Evolutionary conservation across 345 rosid genomes (phyloP).

Genomic region (Eucalyptus fibrosa): DNA sequence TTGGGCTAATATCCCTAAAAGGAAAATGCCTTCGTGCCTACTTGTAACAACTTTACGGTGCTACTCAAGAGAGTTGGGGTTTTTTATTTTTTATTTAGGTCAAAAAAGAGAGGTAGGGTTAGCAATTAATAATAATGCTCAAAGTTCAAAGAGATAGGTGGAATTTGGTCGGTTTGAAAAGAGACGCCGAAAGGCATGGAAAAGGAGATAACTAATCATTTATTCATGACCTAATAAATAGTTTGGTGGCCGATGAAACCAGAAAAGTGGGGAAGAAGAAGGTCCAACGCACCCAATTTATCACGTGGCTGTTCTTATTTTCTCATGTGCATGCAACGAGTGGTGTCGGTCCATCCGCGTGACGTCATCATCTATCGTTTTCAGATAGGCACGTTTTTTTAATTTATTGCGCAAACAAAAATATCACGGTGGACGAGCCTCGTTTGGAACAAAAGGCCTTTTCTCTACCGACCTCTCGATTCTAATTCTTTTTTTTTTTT

Average conservation of each 20-base stretch:
- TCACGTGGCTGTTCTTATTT: neutral
- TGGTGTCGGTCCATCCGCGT: neutral
- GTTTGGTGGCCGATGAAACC: neutral
- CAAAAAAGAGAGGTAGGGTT: neutral
- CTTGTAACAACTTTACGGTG: neutral
- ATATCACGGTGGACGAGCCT: neutral
- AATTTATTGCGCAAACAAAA: neutral
- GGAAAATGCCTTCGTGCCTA: neutral
- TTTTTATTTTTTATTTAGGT: neutral
- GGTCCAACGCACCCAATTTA: neutral
- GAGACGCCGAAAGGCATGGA: neutral
- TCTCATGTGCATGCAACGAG: neutral
- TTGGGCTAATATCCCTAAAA: neutral
- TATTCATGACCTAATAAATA: neutral
- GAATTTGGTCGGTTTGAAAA: neutral
- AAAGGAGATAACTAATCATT: neutral
- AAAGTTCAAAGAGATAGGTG: neutral
- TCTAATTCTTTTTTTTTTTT: neutral
- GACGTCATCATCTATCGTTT: neutral
- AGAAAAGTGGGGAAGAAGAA: neutral
- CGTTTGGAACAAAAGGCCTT: neutral
- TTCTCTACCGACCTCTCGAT: neutral
- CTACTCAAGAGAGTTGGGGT: neutral
- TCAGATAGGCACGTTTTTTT: neutral
- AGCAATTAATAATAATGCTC: neutral